Evolutionary conservation across 1,284 basidiomycete species (phyloP), one percentile per base, ranked within the genome.

Genomic region (Cryptococcus sp.): DNA sequence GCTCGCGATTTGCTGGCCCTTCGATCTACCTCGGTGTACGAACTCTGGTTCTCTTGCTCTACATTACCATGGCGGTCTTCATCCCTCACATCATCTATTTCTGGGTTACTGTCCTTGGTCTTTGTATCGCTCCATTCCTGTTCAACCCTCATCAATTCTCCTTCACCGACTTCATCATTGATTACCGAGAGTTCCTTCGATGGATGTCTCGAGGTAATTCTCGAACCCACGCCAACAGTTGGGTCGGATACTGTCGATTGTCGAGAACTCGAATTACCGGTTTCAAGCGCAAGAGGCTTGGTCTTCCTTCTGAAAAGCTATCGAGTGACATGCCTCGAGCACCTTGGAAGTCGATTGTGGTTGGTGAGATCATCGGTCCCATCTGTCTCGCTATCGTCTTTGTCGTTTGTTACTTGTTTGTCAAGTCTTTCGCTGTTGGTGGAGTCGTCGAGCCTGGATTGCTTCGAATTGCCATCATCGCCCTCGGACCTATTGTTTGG

Each of bases 201-300:
- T 97, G 92, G 92, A 96, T 97, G 91, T 92, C 86, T 48, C 84
- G 92, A 58, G 92, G 92, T 54, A 97, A 97, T 77, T 94, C 91
- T 47, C 82, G 90, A 21, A 89, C 90, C n/a, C 92, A 96, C 76
- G 88, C 83, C 68, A 97, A 94, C 76, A 94, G 91, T 4, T 97
- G 92, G 92, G 93, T 96, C 59, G 92, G 92, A 0, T 97, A 96
- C 76, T 97, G 92, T 73, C 87, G 92, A 53, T 78, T 97, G 51
- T 91, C 90, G 31, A 83, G 92, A 55, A 97, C 92, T 10, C 87
- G 91, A 82, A 92, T 97, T 70, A 97, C 92, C 42, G 92, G 92
- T 34, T 96, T 91, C 84, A 97, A 96, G 82, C 90, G 89, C 79
- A 94, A 97, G 82, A 84, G 85, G 64, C 82, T 97, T 1, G 92